Evolutionary conservation across 2,329 filamentous ascomycete genomes (phyloP).

Genomic region (Penicillium sp.): DNA sequence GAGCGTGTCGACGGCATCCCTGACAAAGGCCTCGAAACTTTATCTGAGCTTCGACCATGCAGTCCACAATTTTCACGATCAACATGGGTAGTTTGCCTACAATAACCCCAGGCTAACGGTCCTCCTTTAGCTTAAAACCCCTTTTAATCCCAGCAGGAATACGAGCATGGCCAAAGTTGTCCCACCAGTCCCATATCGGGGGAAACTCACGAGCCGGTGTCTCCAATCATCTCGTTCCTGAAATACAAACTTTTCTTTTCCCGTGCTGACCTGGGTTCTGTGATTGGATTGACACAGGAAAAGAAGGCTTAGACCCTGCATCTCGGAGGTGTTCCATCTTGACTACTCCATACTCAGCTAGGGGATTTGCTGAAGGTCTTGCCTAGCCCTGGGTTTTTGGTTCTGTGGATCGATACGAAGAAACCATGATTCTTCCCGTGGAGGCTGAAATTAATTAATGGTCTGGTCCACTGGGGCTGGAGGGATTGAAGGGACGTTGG

Average conservation of each 20-base stretch:
- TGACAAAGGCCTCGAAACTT: neutral
- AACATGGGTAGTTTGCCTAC: neutral
- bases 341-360: neutral
- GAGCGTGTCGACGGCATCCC: neutral
- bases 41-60: slow-evolving; percentile 5
- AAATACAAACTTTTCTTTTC: neutral
- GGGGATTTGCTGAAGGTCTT: neutral
- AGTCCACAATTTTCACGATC: neutral
- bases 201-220: neutral
- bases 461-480: neutral
- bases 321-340: slow-evolving; percentile 1
- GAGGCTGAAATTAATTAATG: neutral
- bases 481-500: neutral
- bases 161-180: neutral
- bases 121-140: slow-evolving; percentile 2
- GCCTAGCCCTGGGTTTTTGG: neutral
- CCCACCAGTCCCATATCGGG: neutral
- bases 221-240: neutral
- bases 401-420: neutral
- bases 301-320: neutral
- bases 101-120: neutral
- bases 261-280: neutral
- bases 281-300: neutral
- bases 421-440: neutral
- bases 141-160: slow-evolving; percentile 4